Evolutionary conservation across 2,329 filamentous ascomycete species (phyloP).

Genomic region (Aspergillus sergii): DNA sequence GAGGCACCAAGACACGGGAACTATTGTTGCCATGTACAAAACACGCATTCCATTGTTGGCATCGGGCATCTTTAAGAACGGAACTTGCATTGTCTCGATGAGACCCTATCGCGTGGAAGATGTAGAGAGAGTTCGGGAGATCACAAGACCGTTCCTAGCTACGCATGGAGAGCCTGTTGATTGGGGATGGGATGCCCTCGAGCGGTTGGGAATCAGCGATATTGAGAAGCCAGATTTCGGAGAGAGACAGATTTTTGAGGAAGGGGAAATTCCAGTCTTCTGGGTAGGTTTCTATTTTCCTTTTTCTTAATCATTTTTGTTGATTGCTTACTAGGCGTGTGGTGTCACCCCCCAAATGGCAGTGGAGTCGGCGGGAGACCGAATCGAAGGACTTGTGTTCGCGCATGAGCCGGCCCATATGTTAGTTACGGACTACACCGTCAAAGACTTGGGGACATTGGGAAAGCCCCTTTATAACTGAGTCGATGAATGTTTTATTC

Average conservation of each 20-base stretch:
- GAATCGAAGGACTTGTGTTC: constrained; percentile 59
- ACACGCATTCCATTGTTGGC: constrained; percentile 60
- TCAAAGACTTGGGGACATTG: constrained; percentile 40
- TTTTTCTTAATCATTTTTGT: background rate
- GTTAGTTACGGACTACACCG: constrained; percentile 58
- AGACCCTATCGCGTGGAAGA: constrained; percentile 56
- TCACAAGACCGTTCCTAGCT: constrained; percentile 57
- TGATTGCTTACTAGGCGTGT: constrained; percentile 63
- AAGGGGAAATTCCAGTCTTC: constrained; percentile 42
- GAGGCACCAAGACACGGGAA: constrained; percentile 50
- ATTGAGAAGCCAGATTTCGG: constrained; percentile 61
- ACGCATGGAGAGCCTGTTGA: constrained; percentile 68
- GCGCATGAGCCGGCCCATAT: constrained; percentile 66
- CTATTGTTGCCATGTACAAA: constrained; percentile 65
- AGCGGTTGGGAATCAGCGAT: constrained; percentile 57
- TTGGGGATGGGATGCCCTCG: constrained; percentile 64
- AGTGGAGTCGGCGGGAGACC: constrained; percentile 55
- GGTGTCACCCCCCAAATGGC: constrained; percentile 69
- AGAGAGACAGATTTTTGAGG: constrained; percentile 45
- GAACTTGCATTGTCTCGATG: constrained; percentile 66
- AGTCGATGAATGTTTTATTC: background rate
- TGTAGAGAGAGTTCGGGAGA: constrained; percentile 55
- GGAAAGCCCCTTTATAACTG: constrained; percentile 2
- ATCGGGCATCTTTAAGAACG: constrained; percentile 59
- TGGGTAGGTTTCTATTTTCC: constrained; percentile 26